Conservation (phyloP, 495 filamentous ascomycete genomes). For the Penicillium waksmanii region DNA sequence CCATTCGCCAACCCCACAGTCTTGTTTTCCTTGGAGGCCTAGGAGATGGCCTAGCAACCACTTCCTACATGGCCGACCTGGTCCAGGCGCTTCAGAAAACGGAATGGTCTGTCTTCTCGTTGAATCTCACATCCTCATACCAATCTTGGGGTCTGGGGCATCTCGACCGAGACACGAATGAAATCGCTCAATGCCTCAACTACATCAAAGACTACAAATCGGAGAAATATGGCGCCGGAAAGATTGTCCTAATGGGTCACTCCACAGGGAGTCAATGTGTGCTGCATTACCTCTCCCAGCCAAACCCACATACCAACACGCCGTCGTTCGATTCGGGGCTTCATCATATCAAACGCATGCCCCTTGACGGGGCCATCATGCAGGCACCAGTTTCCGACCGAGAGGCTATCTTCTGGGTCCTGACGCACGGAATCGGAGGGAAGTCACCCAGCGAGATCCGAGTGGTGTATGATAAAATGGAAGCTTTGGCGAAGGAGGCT, state of each 20-base stretch:
- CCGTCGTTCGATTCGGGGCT: slow-evolving; percentile 38
- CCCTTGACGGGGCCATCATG: slow-evolving; percentile 73
- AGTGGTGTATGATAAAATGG: slow-evolving; percentile 29
- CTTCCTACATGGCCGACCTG: slow-evolving; percentile 60
- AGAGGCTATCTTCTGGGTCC: slow-evolving; percentile 56
- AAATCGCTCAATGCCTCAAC: slow-evolving; percentile 69
- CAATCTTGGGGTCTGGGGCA: slow-evolving; percentile 71
- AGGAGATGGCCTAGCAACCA: slow-evolving; percentile 74
- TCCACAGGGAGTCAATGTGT: slow-evolving; percentile 85
- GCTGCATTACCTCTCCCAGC: slow-evolving; percentile 65
- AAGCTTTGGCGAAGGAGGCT: slow-evolving; percentile 32
- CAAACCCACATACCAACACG: slow-evolving; percentile 34
- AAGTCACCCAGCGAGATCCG: slow-evolving; percentile 27
- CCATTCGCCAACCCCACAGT: slow-evolving; percentile 57
- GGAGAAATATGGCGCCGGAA: slow-evolving; percentile 45
- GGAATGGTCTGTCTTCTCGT: slow-evolving; percentile 63
- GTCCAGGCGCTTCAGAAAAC: slow-evolving; percentile 58
- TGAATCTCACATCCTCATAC: slow-evolving; percentile 66
- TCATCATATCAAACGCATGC: slow-evolving; percentile 33
- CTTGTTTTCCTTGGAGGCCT: slow-evolving; percentile 84
- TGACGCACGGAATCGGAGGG: slow-evolving; percentile 26
- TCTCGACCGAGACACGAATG: slow-evolving; percentile 71
- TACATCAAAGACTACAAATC: slow-evolving; percentile 62
- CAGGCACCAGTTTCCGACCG: slow-evolving; percentile 78
- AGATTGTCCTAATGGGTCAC: slow-evolving; percentile 82